Evolutionary conservation across 257 asterid genomes (phyloP).

Genomic region (Fraxinus excelsior): DNA sequence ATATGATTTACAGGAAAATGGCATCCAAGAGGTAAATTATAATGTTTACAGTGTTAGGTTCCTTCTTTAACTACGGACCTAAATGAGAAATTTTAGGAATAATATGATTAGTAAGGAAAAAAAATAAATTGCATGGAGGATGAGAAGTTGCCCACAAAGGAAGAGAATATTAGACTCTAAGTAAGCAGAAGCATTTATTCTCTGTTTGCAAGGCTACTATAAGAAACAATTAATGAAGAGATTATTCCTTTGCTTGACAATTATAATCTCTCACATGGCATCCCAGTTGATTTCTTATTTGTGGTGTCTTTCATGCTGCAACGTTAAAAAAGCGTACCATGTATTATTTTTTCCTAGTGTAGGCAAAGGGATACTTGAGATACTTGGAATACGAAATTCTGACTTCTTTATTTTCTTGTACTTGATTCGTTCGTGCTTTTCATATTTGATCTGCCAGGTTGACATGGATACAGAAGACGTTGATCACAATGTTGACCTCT

Average conservation of each 20-base stretch:
- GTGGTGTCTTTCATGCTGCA: constrained; percentile 8
- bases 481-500: constrained; percentile 35
- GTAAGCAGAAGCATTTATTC: not conserved
- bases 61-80: constrained; percentile 14
- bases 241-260: constrained; percentile 3
- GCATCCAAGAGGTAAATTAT: constrained; percentile 88
- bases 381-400: not conserved
- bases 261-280: constrained; percentile 11
- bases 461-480: constrained; percentile 96
- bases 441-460: constrained; percentile 53
- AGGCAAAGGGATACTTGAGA: not conserved
- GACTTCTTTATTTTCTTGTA: not conserved
- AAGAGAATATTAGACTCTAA: not conserved
- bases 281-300: not conserved
- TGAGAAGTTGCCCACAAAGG: not conserved
- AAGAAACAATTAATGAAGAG: constrained; percentile 10
- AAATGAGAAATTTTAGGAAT: constrained; percentile 14
- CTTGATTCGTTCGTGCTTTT: not conserved
- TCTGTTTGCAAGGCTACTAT: not conserved
- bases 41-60: constrained; percentile 13
- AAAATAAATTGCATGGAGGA: constrained; percentile 14
- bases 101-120: constrained; percentile 15
- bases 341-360: not conserved
- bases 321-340: not conserved
- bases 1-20: constrained; percentile 72